Evolutionary conservation across 306 rosid genomes (phyloP), one percentile per base, ranked within the genome.

Genomic region (Trifolium repens): DNA sequence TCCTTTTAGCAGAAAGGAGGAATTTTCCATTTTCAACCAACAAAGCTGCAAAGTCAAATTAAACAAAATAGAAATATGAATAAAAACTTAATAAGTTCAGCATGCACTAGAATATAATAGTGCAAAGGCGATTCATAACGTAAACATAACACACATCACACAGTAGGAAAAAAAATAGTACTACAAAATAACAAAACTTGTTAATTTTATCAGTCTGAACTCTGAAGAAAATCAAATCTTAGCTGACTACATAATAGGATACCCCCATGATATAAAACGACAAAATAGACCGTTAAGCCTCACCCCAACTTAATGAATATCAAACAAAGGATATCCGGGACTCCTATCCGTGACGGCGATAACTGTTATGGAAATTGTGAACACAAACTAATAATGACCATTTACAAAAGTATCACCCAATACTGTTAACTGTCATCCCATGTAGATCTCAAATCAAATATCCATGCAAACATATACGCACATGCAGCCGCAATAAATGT

Each of bases 1-100:
- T 90, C 78, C 96, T 87, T 87, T 90, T 92, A 16, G 97, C 97
- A 67, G 97, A 92, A 50, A 92, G 96, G 73, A 92, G 97, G 83
- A 92, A 92, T 42, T 92, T 92, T 68, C 97, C 97, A 83, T 90
- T 92, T 71, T 92, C 97, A 76, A 88, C 97, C 32, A 90, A 84
- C 86, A 92, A 86, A 79, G 86, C 97, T 92, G 89, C 87, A 75
- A 77, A 66, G 49, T 7, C 50, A 44, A 61, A 50, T 58, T 9
- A 50, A 71, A 17, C 19, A 7, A 64, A 39, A 42, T 16, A 17
- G 39, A 46, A 52, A 58, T 9, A 5, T n/a, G 64, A 58, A 26
- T 9, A 39, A 27, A 66, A 53, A 16, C 7, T 6, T 8, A 80
- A 35, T 7, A 44, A n/a, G 59, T 32, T 70, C 59, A 11, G 13